Percentiles rank a stretch among this genome's conserved stretches.
These are phyloP conservation scores for Verticillium isaacii DNA, from an alignment of 2,329 filamentous ascomycete species.

Conservation along the genomic window DNA sequence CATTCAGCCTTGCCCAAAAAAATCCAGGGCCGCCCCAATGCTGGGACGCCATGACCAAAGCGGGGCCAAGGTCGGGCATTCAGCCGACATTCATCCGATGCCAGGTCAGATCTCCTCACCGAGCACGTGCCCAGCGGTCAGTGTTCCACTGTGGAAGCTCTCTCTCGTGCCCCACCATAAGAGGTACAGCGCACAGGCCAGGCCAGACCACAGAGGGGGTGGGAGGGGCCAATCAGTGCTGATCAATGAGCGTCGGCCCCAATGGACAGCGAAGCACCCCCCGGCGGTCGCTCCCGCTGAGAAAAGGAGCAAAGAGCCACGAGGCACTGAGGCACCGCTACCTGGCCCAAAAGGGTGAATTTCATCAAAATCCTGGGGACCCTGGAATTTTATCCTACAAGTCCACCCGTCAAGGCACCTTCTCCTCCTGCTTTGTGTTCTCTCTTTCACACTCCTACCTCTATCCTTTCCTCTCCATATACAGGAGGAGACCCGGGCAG, in stretches of 20 bases:
- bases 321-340: neutral
- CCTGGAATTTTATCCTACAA: slow-evolving; percentile 3
- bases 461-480: neutral
- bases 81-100: neutral
- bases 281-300: neutral
- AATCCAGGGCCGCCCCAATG: neutral
- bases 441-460: neutral
- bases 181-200: neutral
- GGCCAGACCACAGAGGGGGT: neutral
- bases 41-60: neutral
- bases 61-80: neutral
- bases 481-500: neutral
- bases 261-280: neutral
- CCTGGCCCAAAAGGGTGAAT: slow-evolving; percentile 13
- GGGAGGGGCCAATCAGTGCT: neutral
- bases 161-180: neutral
- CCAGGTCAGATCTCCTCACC: neutral
- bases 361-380: slow-evolving; percentile 12
- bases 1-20: neutral
- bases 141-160: neutral
- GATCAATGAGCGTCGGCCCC: neutral
- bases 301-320: neutral
- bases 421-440: neutral
- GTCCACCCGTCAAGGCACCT: neutral
- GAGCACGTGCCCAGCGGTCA: neutral